These are phyloP conservation scores for Stemphylium vesicarium DNA, from an alignment of 2,329 filamentous ascomycete species.

Conservation along the genomic window DNA sequence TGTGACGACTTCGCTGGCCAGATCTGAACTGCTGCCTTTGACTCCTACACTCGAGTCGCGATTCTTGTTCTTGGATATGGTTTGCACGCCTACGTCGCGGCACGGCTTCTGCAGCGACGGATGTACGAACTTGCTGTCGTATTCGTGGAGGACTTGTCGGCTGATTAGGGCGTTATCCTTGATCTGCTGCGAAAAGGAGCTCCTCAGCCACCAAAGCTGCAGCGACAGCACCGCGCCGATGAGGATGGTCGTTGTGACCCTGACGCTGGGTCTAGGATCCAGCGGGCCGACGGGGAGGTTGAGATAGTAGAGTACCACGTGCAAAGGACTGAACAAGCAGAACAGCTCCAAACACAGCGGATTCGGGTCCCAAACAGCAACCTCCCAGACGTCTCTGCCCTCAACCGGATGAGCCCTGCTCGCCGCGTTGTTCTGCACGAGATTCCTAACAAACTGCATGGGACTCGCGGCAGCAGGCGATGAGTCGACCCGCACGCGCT, in stretches of 20 bases:
- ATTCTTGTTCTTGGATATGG: conserved; percentile 52
- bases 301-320: conserved; percentile 88
- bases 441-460: conserved; percentile 72
- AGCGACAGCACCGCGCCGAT: conserved; percentile 76
- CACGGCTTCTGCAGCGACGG: conserved; percentile 84
- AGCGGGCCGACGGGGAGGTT: conserved; percentile 79
- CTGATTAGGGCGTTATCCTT: conserved; percentile 87
- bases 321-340: conserved; percentile 90
- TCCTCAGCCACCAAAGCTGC: conserved; percentile 76
- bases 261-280: conserved; percentile 83
- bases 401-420: conserved; percentile 83
- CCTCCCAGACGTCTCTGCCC: conserved; percentile 89
- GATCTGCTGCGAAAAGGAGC: conserved; percentile 79
- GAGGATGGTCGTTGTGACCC: conserved; percentile 81
- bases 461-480: conserved; percentile 80
- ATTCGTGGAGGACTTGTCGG: conserved; percentile 91
- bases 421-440: conserved; percentile 74
- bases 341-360: conserved; percentile 83
- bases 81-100: conserved; percentile 79
- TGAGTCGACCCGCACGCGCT: conserved; percentile 86
- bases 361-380: conserved; percentile 91
- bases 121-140: conserved; percentile 94
- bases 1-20: conserved; percentile 61
- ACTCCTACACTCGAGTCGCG: conserved; percentile 47
- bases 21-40: conserved; percentile 51